These are phyloP conservation scores for Cryptococcus sp. DNA, from an alignment of 1,284 basidiomycete genomes.

Conservation along the genomic window DNA sequence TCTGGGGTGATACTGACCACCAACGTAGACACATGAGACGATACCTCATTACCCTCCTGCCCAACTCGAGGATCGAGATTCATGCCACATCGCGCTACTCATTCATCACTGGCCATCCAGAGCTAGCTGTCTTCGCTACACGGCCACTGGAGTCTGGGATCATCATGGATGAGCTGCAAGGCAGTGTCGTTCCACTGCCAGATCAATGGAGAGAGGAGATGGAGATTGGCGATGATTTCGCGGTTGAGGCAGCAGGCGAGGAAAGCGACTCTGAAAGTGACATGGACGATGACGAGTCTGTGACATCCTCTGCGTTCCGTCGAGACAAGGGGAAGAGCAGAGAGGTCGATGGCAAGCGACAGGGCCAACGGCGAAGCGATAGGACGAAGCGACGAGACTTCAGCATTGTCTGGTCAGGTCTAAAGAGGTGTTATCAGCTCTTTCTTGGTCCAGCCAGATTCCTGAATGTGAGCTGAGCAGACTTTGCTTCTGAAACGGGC, in stretches of 20 bases:
- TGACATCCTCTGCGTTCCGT: constrained; percentile 13
- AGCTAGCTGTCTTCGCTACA: constrained; percentile 50
- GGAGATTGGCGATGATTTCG: constrained; percentile 44
- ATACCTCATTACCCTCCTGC: constrained; percentile 42
- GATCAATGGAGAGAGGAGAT: constrained; percentile 45
- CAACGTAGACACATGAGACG: constrained; percentile 41
- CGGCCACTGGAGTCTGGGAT: constrained; percentile 30
- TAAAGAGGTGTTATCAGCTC: constrained; percentile 45
- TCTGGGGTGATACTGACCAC: not conserved
- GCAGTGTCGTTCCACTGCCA: constrained; percentile 43
- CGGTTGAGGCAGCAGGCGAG: constrained; percentile 30
- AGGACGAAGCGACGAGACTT: constrained; percentile 48
- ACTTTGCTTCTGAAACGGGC: not conserved
- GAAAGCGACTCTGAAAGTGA: constrained; percentile 30
- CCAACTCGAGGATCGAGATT: constrained; percentile 48
- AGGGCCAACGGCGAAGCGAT: constrained; percentile 34
- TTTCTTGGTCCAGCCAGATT: constrained; percentile 54
- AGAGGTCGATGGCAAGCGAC: constrained; percentile 16
- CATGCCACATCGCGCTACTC: constrained; percentile 47
- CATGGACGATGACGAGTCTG: constrained; percentile 20
- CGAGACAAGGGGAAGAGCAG: constrained; percentile 15
- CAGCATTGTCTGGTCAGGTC: constrained; percentile 48
- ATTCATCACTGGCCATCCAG: constrained; percentile 42
- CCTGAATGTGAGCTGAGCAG: constrained; percentile 42
- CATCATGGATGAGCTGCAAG: constrained; percentile 45